Evolutionary conservation across 208 protist species (phyloP).

Genomic region (Sergeia podlipaevii): DNA sequence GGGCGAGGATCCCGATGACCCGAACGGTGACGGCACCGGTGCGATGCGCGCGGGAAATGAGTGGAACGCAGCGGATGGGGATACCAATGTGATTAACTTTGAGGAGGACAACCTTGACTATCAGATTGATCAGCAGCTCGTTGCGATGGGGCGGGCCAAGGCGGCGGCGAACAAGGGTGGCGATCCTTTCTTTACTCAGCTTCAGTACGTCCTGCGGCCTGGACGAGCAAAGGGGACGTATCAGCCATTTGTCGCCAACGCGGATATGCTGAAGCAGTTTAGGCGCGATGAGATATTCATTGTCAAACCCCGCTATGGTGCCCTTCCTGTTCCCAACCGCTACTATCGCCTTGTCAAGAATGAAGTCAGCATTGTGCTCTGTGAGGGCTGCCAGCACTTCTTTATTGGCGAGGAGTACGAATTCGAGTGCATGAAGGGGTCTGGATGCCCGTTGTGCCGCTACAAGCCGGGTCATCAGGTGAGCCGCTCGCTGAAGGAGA

Average conservation of each 20-base stretch:
- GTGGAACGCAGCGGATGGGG: slow-evolving; percentile 51
- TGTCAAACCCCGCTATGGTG: slow-evolving; percentile 63
- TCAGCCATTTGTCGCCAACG: slow-evolving; percentile 77
- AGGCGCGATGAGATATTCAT: slow-evolving; percentile 87
- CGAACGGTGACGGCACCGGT: not conserved
- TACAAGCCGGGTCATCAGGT: slow-evolving; percentile 62
- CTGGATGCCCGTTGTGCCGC: slow-evolving; percentile 88
- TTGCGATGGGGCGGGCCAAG: slow-evolving; percentile 66
- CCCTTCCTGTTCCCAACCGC: slow-evolving; percentile 61
- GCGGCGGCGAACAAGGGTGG: slow-evolving; percentile 55
- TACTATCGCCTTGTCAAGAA: slow-evolving; percentile 90
- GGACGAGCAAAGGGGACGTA: slow-evolving; percentile 67
- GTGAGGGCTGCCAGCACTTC: slow-evolving; percentile 93
- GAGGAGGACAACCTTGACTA: slow-evolving; percentile 87
- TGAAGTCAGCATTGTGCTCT: slow-evolving; percentile 77
- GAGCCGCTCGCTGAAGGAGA: slow-evolving; percentile 50
- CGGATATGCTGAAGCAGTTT: slow-evolving; percentile 76
- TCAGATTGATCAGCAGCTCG: slow-evolving; percentile 77
- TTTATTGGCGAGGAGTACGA: slow-evolving; percentile 91
- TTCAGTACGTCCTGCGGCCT: slow-evolving; percentile 76
- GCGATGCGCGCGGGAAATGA: slow-evolving; percentile 17
- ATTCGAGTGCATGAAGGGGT: slow-evolving; percentile 83
- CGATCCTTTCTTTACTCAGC: slow-evolving; percentile 90
- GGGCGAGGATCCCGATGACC: not conserved
- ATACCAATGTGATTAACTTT: slow-evolving; percentile 88